Evolutionary conservation across 805 yeast species (phyloP).

Genomic region (Saccharomycopsis guyanensis): DNA sequence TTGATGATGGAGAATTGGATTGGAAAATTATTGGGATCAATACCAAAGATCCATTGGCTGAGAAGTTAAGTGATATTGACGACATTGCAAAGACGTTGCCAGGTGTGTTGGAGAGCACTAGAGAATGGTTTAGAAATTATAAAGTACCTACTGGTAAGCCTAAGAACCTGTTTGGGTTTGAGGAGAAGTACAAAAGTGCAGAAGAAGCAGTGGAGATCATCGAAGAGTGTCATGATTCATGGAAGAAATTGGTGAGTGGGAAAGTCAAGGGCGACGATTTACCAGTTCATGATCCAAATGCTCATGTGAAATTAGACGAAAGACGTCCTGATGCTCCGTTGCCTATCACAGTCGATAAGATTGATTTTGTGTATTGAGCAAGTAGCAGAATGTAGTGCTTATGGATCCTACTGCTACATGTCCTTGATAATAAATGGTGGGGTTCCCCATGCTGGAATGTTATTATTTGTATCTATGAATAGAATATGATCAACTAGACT

Average conservation of each 20-base stretch:
- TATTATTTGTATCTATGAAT: no score
- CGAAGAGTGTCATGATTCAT: slow-evolving; percentile 57
- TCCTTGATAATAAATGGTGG: no score
- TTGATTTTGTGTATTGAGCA: neutral
- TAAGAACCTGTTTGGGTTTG: slow-evolving; percentile 64
- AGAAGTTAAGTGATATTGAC: slow-evolving; percentile 48
- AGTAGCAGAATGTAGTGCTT: no score
- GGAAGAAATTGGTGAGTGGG: slow-evolving; percentile 51
- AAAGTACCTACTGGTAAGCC: slow-evolving; percentile 80
- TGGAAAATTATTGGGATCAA: slow-evolving; percentile 83
- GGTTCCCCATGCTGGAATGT: no score
- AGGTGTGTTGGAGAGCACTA: slow-evolving; percentile 59
- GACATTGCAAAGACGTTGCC: slow-evolving; percentile 68
- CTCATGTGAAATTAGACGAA: neutral
- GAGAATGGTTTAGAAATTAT: slow-evolving; percentile 77
- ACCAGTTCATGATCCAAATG: slow-evolving; percentile 16
- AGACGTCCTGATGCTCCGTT: neutral
- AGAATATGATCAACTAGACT: no score
- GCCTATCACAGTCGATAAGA: neutral
- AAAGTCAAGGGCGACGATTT: slow-evolving; percentile 21
- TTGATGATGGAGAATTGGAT: slow-evolving; percentile 94
- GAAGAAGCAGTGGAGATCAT: slow-evolving; percentile 53
- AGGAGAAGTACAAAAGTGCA: slow-evolving; percentile 56
- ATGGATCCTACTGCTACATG: no score
- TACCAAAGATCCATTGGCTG: slow-evolving; percentile 55